Percentiles rank a stretch among this genome's conserved stretches.
Evolutionary conservation across 1,139 yeast genomes (phyloP).

Genomic region (Blastobotrys serpentis): DNA sequence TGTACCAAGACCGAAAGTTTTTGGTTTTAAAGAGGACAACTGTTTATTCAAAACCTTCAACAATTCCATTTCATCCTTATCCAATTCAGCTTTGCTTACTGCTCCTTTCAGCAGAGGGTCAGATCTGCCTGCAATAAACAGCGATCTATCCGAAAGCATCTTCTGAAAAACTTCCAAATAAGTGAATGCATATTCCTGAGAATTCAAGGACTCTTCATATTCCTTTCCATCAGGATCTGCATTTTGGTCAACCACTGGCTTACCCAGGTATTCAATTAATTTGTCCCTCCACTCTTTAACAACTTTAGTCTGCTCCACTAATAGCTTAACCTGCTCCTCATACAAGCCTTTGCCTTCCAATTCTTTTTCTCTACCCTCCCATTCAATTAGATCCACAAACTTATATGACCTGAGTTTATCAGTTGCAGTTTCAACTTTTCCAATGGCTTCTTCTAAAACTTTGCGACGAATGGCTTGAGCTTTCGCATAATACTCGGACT

Average conservation of each 20-base stretch:
- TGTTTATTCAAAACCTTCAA: conserved; percentile 6
- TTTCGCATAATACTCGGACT: conserved; percentile 51
- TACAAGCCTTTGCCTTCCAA: neutral
- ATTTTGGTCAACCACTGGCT: conserved; percentile 46
- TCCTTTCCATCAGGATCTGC: conserved; percentile 70
- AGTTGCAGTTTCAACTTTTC: conserved; percentile 34
- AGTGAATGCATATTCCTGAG: conserved; percentile 68
- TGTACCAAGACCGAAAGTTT: neutral
- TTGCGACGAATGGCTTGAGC: conserved; percentile 65
- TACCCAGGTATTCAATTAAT: conserved; percentile 47
- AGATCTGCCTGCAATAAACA: conserved; percentile 42
- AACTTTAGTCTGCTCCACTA: conserved; percentile 58
- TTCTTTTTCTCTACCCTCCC: neutral
- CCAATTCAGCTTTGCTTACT: conserved; percentile 14
- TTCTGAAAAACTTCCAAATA: conserved; percentile 62
- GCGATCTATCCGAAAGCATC: conserved; percentile 56
- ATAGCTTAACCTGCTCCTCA: conserved; percentile 32
- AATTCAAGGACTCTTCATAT: conserved; percentile 67
- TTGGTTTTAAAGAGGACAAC: conserved; percentile 1
- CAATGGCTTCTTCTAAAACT: conserved; percentile 49
- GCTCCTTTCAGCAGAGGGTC: conserved; percentile 21
- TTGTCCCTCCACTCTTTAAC: conserved; percentile 56
- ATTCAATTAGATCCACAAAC: neutral
- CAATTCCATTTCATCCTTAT: conserved; percentile 13
- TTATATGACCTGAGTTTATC: conserved; percentile 21